Evolutionary conservation across 2,329 filamentous ascomycete species (phyloP), one percentile per base, ranked within the genome.

Genomic region (Celoporthe dispersa): DNA sequence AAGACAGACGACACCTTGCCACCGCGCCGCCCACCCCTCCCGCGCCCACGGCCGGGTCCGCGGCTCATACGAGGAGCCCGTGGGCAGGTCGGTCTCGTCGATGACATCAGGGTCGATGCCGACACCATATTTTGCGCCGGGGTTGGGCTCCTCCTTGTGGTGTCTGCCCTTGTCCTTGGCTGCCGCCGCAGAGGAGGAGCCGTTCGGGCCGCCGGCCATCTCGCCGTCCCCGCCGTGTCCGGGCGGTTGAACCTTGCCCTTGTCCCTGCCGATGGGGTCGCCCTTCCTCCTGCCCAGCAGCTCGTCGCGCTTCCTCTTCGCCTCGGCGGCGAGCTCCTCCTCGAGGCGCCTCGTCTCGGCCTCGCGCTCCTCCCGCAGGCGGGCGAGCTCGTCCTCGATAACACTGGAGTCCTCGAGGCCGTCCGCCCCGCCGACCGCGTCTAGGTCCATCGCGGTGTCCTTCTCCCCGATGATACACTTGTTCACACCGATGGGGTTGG

Each of bases 401-500:
- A 88, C 84, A 57, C 84, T 81, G 75, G 87, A 85, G 74, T 88
- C 87, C 77, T 86, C 84, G 65, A 81, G 77, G 37, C 84, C 85
- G 0, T 86, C 85, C 63, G 84, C 80, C n/a, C 81, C 80, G 76
- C 87, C 84, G 80, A 89, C 90, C 78, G 88, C 86, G 44, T 89
- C 86, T 35, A 91, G 80, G 75, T 90, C 84, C 73, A 91, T 89
- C 75, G 80, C 80, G 59, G 85, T 82, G 39, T 84, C 84, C 80
- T 89, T 87, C 74, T 86, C 83, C 68, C 88, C 88, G 48, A 86
- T 86, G 68, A 96, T 82, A 6, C 88, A 88, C 48, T 85, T 84
- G 71, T 88, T 89, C 74, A 97, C 85, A 72, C 87, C 86, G 3
- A 82, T 80, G 0, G 91, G 89, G 73, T 91, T 86, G 67, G 88